Conservation (phyloP, 2,329 filamentous ascomycete genomes). For the Microcyclosporella mali region DNA sequence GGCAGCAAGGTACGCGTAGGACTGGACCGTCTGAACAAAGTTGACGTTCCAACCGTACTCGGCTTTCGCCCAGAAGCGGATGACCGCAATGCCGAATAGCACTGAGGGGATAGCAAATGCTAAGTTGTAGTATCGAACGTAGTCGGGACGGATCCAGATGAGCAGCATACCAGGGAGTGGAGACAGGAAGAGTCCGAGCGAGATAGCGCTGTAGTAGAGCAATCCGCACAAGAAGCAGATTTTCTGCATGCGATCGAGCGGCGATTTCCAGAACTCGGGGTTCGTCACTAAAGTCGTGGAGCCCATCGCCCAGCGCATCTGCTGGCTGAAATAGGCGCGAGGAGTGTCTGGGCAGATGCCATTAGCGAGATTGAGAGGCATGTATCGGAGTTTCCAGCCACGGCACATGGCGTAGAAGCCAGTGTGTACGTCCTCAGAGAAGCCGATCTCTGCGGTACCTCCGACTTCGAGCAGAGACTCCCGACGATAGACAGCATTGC, state of each 20-base stretch:
- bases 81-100: constrained; percentile 36
- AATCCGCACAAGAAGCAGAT: constrained; percentile 39
- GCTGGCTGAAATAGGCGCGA: constrained; percentile 40
- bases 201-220: constrained; percentile 39
- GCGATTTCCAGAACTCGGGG: constrained; percentile 38
- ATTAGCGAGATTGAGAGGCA: constrained; percentile 38
- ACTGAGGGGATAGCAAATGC: constrained; percentile 40
- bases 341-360: constrained; percentile 42
- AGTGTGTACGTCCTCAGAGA: constrained; percentile 42
- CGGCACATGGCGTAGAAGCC: constrained; percentile 40
- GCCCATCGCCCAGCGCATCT: constrained; percentile 41
- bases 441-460: constrained; percentile 40
- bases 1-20: constrained; percentile 40
- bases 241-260: constrained; percentile 37
- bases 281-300: constrained; percentile 39
- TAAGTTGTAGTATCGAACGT: constrained; percentile 42
- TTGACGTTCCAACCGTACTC: constrained; percentile 41
- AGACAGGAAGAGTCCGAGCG: constrained; percentile 38
- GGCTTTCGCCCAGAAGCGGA: constrained; percentile 38
- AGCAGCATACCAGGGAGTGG: constrained; percentile 38
- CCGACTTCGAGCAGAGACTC: constrained; percentile 37
- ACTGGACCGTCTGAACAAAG: constrained; percentile 38
- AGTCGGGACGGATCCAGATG: constrained; percentile 37
- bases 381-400: constrained; percentile 40
- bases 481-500: constrained; percentile 39